Conservation (phyloP, 2,329 filamentous ascomycete species). For the Fusarium clavum region DNA sequence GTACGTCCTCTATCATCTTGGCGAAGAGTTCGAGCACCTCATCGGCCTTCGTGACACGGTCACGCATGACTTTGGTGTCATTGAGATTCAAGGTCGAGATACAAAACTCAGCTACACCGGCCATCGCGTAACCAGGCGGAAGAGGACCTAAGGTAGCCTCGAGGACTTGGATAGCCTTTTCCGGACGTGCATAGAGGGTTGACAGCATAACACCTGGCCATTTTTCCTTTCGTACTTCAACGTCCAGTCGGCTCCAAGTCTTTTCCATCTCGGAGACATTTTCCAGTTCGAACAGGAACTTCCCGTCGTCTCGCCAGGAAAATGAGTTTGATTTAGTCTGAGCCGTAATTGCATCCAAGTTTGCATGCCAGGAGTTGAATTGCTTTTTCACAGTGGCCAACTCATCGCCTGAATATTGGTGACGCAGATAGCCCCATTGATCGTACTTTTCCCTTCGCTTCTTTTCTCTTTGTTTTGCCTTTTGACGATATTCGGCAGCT, state of each 20-base stretch:
- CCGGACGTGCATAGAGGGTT: slow-evolving; percentile 50
- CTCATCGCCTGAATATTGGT: slow-evolving; percentile 43
- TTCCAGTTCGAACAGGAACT: slow-evolving; percentile 49
- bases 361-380: slow-evolving; percentile 50
- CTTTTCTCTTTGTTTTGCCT: slow-evolving; percentile 7
- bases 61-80: slow-evolving; percentile 30
- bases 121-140: slow-evolving; percentile 54
- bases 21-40: slow-evolving; percentile 47
- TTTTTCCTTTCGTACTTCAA: slow-evolving; percentile 38
- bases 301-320: slow-evolving; percentile 45
- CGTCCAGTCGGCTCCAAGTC: slow-evolving; percentile 50
- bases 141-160: slow-evolving; percentile 53
- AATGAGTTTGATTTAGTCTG: slow-evolving; percentile 32
- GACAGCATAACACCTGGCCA: slow-evolving; percentile 55
- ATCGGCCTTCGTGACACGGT: slow-evolving; percentile 45
- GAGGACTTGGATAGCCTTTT: slow-evolving; percentile 50
- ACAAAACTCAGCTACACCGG: slow-evolving; percentile 52
- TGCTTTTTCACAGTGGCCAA: slow-evolving; percentile 31
- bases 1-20: slow-evolving; percentile 48
- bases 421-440: slow-evolving; percentile 52
- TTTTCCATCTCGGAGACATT: slow-evolving; percentile 48
- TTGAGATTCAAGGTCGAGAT: slow-evolving; percentile 39
- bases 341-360: slow-evolving; percentile 38
- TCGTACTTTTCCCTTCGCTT: slow-evolving; percentile 26
- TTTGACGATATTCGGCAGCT: slow-evolving; percentile 6